phyloP scores from a whole-genome alignment of 768 basidiomycete genomes.

The Leccinum pellstonianum region DNA sequence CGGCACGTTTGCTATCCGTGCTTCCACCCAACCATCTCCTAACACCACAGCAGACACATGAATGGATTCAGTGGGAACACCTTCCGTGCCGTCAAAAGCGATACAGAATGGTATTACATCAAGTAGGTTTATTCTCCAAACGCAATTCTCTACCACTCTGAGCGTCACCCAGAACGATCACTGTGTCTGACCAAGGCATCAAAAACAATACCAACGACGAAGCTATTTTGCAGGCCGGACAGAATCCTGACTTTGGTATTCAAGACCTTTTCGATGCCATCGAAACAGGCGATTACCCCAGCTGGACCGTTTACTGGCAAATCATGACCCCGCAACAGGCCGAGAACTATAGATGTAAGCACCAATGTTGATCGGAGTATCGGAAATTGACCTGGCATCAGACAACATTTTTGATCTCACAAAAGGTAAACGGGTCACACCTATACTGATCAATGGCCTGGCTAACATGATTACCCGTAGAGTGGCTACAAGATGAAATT shows the following conservation, averaged over 20 bases:
- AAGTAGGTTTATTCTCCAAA: constrained; percentile 35
- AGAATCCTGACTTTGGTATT: constrained; percentile 52
- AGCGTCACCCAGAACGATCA: constrained; percentile 20
- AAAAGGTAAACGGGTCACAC: constrained; percentile 31
- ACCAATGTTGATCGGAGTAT: neutral
- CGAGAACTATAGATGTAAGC: constrained; percentile 41
- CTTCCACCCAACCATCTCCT: neutral
- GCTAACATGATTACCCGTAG: constrained; percentile 16
- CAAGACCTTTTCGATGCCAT: constrained; percentile 57
- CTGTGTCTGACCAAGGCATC: constrained; percentile 37
- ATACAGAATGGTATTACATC: constrained; percentile 54
- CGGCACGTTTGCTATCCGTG: constrained; percentile 22
- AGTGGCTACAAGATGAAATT: constrained; percentile 38
- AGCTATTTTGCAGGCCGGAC: constrained; percentile 37
- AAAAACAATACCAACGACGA: constrained; percentile 39
- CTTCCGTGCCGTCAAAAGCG: constrained; percentile 43
- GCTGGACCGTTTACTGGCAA: constrained; percentile 59
- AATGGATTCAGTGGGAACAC: constrained; percentile 53
- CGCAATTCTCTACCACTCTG: neutral
- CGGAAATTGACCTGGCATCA: constrained; percentile 14
- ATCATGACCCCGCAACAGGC: constrained; percentile 52
- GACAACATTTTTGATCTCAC: constrained; percentile 53
- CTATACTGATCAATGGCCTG: neutral
- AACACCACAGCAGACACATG: constrained; percentile 35
- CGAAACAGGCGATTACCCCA: constrained; percentile 49